Base-by-base conservation (phyloP, 2,329 filamentous ascomycete species). In the Tolypocladium tundrense region DNA sequence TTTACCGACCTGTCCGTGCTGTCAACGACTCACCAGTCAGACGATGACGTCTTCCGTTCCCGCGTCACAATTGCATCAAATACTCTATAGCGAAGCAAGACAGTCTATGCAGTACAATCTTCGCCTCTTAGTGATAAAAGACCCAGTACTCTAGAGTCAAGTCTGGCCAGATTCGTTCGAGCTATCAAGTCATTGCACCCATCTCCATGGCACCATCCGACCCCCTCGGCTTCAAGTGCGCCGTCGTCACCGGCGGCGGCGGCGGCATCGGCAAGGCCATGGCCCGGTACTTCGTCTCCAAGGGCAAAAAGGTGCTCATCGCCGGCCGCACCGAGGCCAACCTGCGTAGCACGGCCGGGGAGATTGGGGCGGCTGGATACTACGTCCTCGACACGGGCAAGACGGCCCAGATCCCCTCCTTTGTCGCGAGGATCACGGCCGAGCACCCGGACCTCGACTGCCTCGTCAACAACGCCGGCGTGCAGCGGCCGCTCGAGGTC, bases 381-480 rank as follows among this genome's bases (percentile, higher is more conserved):
- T 83, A 83, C 60, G 73, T 76, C 0, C 64, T 77, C 1, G 81
- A 85, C 64, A 81, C 78, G 0, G 77, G 80, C 55, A 69, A 77
- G 4, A 73, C 74, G 0, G 55, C 67, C 0, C 64, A 70, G 1
- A 77, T 83, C 10, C 71, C 77, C 0, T 50, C 55, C 0, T 82
- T 84, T 60, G 68, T 79, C 56, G 58, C 73, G 48, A 72, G 71
- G 19, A 64, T 84, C 48, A 76, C 72, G 3, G 61, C 60, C 2
- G 75, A 82, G 7, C 77, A 84, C 62, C 79, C 66, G 1, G 67
- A 68, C 1, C 65, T 84, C 2, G 81, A 85, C 67, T 84, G 80
- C 61, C 65, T 85, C 0, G 70, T 85, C 65, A 85, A 84, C 69
- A 84, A 85, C 57, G 81, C 81, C 0, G 81, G 81, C 2, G 78